These are phyloP conservation scores for Rhodotorula toruloides DNA, from an alignment of 768 basidiomycete species.

Conservation along the genomic window DNA sequence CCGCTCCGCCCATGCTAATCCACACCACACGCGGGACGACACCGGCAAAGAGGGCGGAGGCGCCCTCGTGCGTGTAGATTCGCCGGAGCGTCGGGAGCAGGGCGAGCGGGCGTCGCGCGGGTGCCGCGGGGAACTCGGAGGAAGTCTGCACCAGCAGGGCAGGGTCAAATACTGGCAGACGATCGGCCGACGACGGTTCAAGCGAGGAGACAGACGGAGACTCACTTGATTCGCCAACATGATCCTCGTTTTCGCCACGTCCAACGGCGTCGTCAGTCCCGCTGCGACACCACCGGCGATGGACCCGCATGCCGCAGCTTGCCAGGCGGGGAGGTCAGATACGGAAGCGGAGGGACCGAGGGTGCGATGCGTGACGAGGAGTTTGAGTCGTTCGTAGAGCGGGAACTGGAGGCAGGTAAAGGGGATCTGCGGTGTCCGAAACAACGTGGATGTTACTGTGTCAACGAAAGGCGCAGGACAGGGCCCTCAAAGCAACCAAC, in stretches of 20 bases:
- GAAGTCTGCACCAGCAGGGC: neutral
- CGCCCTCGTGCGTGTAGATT: constrained; percentile 70
- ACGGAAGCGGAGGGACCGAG: constrained; percentile 50
- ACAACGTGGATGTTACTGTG: neutral
- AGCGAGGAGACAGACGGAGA: neutral
- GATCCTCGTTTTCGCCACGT: constrained; percentile 92
- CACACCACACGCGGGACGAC: constrained; percentile 86
- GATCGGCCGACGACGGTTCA: constrained; percentile 42
- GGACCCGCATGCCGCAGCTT: constrained; percentile 75
- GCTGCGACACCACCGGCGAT: constrained; percentile 87
- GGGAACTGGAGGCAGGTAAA: constrained; percentile 96
- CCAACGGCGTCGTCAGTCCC: constrained; percentile 83
- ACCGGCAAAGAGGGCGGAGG: constrained; percentile 72
- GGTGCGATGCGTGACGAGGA: constrained; percentile 54
- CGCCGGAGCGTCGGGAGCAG: constrained; percentile 53
- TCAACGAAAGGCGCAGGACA: too few relatives aligned
- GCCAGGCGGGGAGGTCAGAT: constrained; percentile 50
- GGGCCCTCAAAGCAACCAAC: neutral
- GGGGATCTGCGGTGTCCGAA: constrained; percentile 63
- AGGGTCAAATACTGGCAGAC: neutral
- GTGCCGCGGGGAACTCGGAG: neutral
- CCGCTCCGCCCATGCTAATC: constrained; percentile 94
- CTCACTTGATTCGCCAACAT: constrained; percentile 58
- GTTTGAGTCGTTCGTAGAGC: constrained; percentile 81
- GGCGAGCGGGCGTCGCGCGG: neutral